A percentile compares a stretch with the other conserved stretches of the same genome.
phyloP scores from a whole-genome alignment of 176 grass and related monocot species.

The Coix lacrymajobi region DNA sequence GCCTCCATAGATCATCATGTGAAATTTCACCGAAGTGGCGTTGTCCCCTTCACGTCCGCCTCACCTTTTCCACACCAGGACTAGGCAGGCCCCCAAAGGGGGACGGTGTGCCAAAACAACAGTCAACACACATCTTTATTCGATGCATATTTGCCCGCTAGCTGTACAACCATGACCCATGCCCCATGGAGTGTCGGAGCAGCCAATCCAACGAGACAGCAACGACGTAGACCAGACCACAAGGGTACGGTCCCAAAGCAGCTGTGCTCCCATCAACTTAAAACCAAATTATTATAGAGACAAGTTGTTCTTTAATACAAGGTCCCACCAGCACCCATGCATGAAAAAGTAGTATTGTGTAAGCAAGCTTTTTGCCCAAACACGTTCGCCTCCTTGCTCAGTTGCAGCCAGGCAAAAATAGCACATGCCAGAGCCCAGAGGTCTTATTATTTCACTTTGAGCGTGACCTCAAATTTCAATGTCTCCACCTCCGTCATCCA shows the following conservation, averaged over 20 bases:
- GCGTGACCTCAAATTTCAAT: not conserved
- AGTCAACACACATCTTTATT: not conserved
- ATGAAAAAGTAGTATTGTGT: not conserved
- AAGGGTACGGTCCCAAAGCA: not conserved
- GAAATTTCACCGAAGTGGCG: not conserved
- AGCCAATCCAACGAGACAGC: slow-evolving; percentile 14
- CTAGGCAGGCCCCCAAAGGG: not conserved
- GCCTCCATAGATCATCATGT: not conserved
- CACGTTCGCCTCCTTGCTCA: not conserved
- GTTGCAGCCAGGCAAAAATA: not conserved
- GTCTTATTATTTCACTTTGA: not conserved
- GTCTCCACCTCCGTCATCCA: not conserved
- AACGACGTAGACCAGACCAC: not conserved
- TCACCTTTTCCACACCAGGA: slow-evolving; percentile 14
- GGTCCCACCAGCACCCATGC: slow-evolving; percentile 15
- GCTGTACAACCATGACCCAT: not conserved
- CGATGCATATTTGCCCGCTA: not conserved
- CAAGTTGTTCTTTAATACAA: slow-evolving; percentile 15
- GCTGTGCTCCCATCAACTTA: not conserved
- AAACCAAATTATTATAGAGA: slow-evolving; percentile 6
- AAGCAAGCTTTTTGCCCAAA: not conserved
- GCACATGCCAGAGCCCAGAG: not conserved
- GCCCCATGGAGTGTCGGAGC: not conserved
- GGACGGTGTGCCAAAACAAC: not conserved
- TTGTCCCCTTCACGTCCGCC: not conserved